Evolutionary conservation across 805 yeast species (phyloP).

Genomic region (Myxozyma vanderwaltii): DNA sequence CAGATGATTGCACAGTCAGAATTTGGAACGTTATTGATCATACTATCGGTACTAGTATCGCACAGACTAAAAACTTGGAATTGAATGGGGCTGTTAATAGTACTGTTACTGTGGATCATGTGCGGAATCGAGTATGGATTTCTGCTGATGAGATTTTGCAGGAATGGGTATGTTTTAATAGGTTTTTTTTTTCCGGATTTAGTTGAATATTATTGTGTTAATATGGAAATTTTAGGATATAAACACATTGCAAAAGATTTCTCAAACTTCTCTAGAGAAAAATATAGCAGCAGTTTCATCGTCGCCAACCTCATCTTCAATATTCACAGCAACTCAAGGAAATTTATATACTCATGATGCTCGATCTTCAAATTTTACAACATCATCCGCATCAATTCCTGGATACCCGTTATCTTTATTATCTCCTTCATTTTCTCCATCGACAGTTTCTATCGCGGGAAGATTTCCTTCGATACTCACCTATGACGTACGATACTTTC

Average conservation of each 20-base stretch:
- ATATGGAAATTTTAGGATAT: conserved; percentile 21
- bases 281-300: conserved; percentile 17
- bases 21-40: conserved; percentile 18
- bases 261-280: conserved; percentile 1
- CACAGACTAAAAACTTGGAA: conserved; percentile 8
- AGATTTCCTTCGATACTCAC: conserved; percentile 29
- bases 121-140: conserved; percentile 15
- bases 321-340: conserved; percentile 8
- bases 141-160: conserved; percentile 24
- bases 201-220: background rate
- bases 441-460: conserved; percentile 22
- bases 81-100: conserved; percentile 7
- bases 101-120: conserved; percentile 11
- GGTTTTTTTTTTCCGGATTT: background rate
- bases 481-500: conserved; percentile 21
- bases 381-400: conserved; percentile 12
- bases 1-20: conserved; percentile 20
- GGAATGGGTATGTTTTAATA: conserved; percentile 19
- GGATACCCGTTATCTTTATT: conserved; percentile 25
- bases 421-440: conserved; percentile 13
- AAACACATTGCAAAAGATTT: conserved; percentile 10
- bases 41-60: background rate
- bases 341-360: background rate
- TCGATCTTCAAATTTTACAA: background rate
- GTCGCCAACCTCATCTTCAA: conserved; percentile 5